Evolutionary conservation across 805 yeast species (phyloP).

Genomic region (Lachancea cidri): DNA sequence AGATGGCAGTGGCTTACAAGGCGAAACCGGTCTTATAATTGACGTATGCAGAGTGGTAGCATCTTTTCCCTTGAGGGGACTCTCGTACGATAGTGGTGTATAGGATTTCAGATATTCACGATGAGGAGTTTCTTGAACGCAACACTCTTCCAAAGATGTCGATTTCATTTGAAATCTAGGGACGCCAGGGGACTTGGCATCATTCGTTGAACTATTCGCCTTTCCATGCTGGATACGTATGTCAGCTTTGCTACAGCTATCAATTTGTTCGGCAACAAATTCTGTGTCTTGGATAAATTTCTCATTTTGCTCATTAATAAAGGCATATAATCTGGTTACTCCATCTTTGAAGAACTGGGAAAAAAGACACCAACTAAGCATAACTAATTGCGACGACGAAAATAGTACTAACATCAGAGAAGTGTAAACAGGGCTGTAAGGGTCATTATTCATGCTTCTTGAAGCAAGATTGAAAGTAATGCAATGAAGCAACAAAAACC

Average conservation of each 20-base stretch:
- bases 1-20: background rate
- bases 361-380: slow-evolving; percentile 5
- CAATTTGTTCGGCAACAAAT: background rate
- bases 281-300: slow-evolving; percentile 5
- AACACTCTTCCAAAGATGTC: background rate
- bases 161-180: background rate
- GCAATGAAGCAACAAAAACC: slow-evolving; percentile 1
- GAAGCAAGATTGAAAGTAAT: slow-evolving; percentile 1
- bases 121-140: background rate
- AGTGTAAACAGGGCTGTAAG: slow-evolving; percentile 2
- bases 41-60: background rate
- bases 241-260: background rate
- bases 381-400: slow-evolving; percentile 7
- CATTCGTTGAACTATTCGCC: slow-evolving; percentile 3
- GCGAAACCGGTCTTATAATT: slow-evolving; percentile 5
- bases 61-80: slow-evolving; percentile 6
- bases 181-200: background rate
- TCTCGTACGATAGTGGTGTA: slow-evolving; percentile 6
- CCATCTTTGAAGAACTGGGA: slow-evolving; percentile 6
- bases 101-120: slow-evolving; percentile 1
- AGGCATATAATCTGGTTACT: slow-evolving; percentile 2
- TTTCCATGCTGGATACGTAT: background rate
- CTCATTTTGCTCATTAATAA: slow-evolving; percentile 1
- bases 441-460: background rate
- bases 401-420: slow-evolving; percentile 2